A percentile compares a stretch with the other conserved stretches of the same genome.
Evolutionary conservation across 176 grass and related monocot species (phyloP).

Genomic region (Secale cereale): DNA sequence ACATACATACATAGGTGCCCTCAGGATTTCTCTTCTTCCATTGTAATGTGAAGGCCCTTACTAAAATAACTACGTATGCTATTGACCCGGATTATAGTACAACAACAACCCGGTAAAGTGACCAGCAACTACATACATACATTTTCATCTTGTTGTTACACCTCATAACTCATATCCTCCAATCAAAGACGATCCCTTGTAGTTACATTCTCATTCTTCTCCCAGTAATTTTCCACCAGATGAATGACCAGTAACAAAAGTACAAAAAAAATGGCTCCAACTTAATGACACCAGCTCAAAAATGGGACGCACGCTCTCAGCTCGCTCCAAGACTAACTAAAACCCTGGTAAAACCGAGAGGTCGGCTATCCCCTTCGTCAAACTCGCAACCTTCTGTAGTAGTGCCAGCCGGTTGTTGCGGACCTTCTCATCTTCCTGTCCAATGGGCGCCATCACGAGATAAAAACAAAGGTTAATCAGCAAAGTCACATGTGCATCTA

Average conservation of each 20-base stretch:
- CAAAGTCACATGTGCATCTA: neutral
- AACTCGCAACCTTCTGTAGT: slow-evolving; percentile 61
- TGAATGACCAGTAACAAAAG: slow-evolving; percentile 1
- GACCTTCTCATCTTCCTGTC: slow-evolving; percentile 73
- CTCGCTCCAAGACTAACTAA: slow-evolving; percentile 39
- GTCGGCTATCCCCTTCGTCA: slow-evolving; percentile 81
- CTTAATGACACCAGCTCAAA: neutral
- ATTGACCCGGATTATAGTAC: too few species aligned
- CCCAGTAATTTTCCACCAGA: neutral
- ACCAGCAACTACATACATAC: too few species aligned
- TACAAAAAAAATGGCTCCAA: neutral
- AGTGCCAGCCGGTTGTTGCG: slow-evolving; percentile 80
- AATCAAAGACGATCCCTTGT: too few species aligned
- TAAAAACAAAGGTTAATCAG: neutral
- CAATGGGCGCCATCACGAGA: neutral
- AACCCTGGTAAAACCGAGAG: slow-evolving; percentile 92
- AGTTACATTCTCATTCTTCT: neutral
- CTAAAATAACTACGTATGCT: too few species aligned
- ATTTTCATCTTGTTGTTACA: too few species aligned
- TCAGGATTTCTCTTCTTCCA: too few species aligned
- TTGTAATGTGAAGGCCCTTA: too few species aligned
- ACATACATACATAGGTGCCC: too few species aligned
- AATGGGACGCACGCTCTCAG: neutral
- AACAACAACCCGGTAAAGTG: too few species aligned
- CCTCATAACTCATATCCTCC: too few species aligned